These are phyloP conservation scores for Verticillium albo-atrum DNA, from an alignment of 2,329 filamentous ascomycete species.

Conservation along the genomic window DNA sequence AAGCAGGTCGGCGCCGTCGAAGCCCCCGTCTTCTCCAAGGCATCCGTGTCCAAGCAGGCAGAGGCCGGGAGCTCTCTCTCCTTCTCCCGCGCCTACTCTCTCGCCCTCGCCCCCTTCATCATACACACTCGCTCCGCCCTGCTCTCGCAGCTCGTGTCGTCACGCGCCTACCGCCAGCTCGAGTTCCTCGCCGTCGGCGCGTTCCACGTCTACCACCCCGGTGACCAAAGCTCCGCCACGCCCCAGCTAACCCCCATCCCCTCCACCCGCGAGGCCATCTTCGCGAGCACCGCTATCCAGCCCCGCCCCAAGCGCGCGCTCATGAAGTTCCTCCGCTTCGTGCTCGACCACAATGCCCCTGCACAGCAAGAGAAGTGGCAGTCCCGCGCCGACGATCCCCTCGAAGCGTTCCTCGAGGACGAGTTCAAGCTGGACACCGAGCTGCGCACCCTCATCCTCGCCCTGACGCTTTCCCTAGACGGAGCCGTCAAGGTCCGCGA, in stretches of 20 bases:
- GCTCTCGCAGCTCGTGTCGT: slow-evolving; percentile 78
- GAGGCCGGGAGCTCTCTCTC: slow-evolving; percentile 40
- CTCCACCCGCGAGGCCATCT: slow-evolving; percentile 87
- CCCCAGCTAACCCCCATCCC: slow-evolving; percentile 66
- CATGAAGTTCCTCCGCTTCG: slow-evolving; percentile 93
- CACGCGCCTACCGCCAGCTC: slow-evolving; percentile 80
- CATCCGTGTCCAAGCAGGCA: slow-evolving; percentile 30
- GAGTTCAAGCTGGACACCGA: slow-evolving; percentile 65
- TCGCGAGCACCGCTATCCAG: slow-evolving; percentile 70
- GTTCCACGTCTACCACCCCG: slow-evolving; percentile 70
- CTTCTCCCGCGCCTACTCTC: slow-evolving; percentile 70
- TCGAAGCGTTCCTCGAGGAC: slow-evolving; percentile 54
- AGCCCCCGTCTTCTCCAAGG: slow-evolving; percentile 29
- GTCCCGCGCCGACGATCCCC: slow-evolving; percentile 44
- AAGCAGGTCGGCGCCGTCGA: slow-evolving; percentile 14
- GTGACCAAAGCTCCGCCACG: slow-evolving; percentile 15
- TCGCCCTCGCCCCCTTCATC: slow-evolving; percentile 80
- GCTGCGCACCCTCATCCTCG: slow-evolving; percentile 57
- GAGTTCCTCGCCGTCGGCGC: slow-evolving; percentile 92
- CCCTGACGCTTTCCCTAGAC: slow-evolving; percentile 72
- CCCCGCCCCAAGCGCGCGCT: slow-evolving; percentile 77
- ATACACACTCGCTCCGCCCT: slow-evolving; percentile 80
- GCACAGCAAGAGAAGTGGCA: slow-evolving; percentile 55
- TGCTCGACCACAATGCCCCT: slow-evolving; percentile 64
- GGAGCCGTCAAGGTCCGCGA: slow-evolving; percentile 56